Conservation (phyloP, 306 rosid genomes). For the Canavalia ensiformis region DNA sequence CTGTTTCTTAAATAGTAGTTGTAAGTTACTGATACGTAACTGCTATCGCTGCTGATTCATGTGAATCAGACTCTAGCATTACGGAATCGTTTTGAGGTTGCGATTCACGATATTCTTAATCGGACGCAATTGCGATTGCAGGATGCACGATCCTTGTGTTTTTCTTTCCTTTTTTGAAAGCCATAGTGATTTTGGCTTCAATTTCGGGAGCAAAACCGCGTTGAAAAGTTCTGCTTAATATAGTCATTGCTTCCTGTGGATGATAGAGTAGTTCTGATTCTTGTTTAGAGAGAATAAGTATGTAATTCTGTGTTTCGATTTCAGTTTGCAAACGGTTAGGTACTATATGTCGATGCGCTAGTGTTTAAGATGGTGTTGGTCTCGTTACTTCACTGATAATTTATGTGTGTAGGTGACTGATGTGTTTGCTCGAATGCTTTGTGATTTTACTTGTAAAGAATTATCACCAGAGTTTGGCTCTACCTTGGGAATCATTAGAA, state of each 20-base stretch:
- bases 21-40: background rate
- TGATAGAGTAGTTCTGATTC: too few species aligned
- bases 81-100: conserved; percentile 11
- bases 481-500: background rate
- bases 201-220: background rate
- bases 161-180: background rate
- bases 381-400: background rate
- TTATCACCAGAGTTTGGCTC: conserved; percentile 6
- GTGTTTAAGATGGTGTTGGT: background rate
- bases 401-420: background rate
- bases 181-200: background rate
- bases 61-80: background rate
- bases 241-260: too few species aligned
- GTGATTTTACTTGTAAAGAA: background rate
- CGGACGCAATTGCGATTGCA: background rate
- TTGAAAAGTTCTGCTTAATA: background rate
- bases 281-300: too few species aligned
- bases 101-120: background rate
- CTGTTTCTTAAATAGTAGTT: background rate
- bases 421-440: conserved; percentile 13
- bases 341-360: too few species aligned
- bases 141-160: background rate
- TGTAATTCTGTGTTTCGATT: background rate
- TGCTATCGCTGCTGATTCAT: background rate
- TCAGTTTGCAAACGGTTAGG: background rate